These are phyloP conservation scores for Biancaea sappan DNA, from an alignment of 306 rosid genomes.

Conservation along the genomic window DNA sequence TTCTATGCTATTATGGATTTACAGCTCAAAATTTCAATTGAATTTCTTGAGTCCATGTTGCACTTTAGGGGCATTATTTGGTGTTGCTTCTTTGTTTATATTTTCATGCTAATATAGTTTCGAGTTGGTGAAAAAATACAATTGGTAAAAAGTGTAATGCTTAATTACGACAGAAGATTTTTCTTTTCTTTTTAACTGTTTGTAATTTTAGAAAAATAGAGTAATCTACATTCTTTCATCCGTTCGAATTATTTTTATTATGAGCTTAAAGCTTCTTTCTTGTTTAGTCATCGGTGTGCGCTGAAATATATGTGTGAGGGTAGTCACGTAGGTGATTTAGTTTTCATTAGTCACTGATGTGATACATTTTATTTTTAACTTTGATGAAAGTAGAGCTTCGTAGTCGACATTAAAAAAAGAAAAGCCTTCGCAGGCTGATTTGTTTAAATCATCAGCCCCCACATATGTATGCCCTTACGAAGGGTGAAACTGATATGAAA, in stretches of 20 bases:
- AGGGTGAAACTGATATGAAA: neutral
- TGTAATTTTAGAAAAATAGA: neutral
- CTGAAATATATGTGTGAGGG: neutral
- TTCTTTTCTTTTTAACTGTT: neutral
- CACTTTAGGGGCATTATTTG: neutral
- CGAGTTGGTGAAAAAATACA: neutral
- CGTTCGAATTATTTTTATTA: neutral
- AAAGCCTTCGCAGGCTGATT: neutral
- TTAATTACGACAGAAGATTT: neutral
- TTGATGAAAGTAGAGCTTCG: neutral
- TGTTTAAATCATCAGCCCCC: neutral
- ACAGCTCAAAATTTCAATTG: neutral
- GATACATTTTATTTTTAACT: neutral
- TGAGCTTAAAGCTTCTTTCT: neutral
- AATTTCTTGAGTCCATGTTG: neutral
- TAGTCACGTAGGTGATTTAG: neutral
- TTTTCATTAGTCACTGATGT: neutral
- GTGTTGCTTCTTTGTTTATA: neutral
- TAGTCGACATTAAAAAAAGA: neutral
- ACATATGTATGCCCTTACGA: neutral
- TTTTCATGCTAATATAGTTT: neutral
- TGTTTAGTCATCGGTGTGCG: neutral
- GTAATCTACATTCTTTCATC: neutral
- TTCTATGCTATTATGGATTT: neutral
- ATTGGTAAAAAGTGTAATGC: neutral